Conservation (phyloP, 1,139 yeast species). For the Saccharomycopsis hybrid region DNA sequence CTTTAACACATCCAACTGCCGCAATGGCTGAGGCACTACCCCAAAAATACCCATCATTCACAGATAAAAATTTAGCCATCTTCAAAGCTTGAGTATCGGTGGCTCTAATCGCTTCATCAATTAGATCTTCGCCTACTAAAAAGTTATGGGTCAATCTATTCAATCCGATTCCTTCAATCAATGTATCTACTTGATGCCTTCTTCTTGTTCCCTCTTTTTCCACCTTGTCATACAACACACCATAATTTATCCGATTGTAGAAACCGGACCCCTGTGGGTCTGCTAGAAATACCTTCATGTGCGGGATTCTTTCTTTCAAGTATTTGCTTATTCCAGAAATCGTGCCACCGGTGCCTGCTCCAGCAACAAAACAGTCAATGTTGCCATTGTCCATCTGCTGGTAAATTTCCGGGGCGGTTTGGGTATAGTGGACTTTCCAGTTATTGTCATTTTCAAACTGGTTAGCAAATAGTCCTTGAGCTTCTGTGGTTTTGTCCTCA, state of each 20-base stretch:
- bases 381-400: conserved; percentile 50
- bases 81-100: conserved; percentile 71
- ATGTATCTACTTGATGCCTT: conserved; percentile 92
- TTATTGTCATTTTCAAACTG: conserved; percentile 92
- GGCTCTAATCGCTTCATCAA: conserved; percentile 78
- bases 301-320: conserved; percentile 46
- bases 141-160: conserved; percentile 83
- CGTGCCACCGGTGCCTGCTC: conserved; percentile 68
- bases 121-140: conserved; percentile 55
- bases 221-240: conserved; percentile 86
- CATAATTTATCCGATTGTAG: conserved; percentile 74
- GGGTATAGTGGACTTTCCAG: conserved; percentile 74
- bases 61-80: conserved; percentile 82
- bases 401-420: conserved; percentile 91
- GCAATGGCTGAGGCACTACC: conserved; percentile 92
- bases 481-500: conserved; percentile 32
- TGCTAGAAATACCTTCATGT: conserved; percentile 46
- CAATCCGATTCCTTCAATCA: conserved; percentile 90
- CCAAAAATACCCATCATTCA: conserved; percentile 81
- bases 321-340: conserved; percentile 80
- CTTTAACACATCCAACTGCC: conserved; percentile 78
- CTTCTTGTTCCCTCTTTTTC: conserved; percentile 92
- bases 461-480: conserved; percentile 79
- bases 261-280: conserved; percentile 97
- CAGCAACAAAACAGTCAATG: conserved; percentile 75